These are phyloP conservation scores for Trichoderma koningii DNA, from an alignment of 2,329 filamentous ascomycete genomes.

Conservation along the genomic window DNA sequence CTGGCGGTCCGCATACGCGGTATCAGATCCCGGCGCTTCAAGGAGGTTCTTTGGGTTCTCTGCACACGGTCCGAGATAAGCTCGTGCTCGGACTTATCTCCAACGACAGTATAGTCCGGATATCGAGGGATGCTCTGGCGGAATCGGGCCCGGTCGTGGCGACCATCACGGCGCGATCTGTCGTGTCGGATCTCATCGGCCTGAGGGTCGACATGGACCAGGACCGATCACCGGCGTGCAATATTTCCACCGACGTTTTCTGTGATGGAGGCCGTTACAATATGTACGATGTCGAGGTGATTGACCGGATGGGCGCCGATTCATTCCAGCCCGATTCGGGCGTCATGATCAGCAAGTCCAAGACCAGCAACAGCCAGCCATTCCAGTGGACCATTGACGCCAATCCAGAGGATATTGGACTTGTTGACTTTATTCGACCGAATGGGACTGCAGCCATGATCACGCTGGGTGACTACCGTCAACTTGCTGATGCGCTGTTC, in stretches of 20 bases:
- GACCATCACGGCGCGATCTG: slow-evolving; percentile 50
- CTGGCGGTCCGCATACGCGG: slow-evolving; percentile 54
- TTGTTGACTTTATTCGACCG: slow-evolving; percentile 53
- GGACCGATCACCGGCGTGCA: slow-evolving; percentile 50
- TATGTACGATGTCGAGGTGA: slow-evolving; percentile 55
- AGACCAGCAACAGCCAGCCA: slow-evolving; percentile 44
- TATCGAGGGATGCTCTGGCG: slow-evolving; percentile 48
- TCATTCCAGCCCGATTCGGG: slow-evolving; percentile 54
- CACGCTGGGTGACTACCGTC: slow-evolving; percentile 56
- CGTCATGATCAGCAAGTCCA: slow-evolving; percentile 57
- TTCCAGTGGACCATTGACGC: slow-evolving; percentile 60
- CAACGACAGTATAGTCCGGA: slow-evolving; percentile 46
- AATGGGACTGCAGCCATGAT: slow-evolving; percentile 51
- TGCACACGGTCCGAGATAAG: slow-evolving; percentile 57
- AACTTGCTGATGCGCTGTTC: slow-evolving; percentile 56
- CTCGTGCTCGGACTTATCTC: slow-evolving; percentile 52
- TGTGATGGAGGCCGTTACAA: slow-evolving; percentile 56
- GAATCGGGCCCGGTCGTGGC: slow-evolving; percentile 49
- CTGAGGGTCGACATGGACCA: slow-evolving; percentile 49
- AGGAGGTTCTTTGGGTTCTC: slow-evolving; percentile 52
- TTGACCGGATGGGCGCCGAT: slow-evolving; percentile 57
- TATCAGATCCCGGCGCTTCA: slow-evolving; percentile 55
- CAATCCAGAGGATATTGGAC: slow-evolving; percentile 54
- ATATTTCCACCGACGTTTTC: slow-evolving; percentile 45
- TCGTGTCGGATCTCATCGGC: slow-evolving; percentile 49